Percentiles rank a stretch among this genome's conserved stretches.
Evolutionary conservation across 768 basidiomycete genomes (phyloP).

Genomic region (Inosperma sp.): DNA sequence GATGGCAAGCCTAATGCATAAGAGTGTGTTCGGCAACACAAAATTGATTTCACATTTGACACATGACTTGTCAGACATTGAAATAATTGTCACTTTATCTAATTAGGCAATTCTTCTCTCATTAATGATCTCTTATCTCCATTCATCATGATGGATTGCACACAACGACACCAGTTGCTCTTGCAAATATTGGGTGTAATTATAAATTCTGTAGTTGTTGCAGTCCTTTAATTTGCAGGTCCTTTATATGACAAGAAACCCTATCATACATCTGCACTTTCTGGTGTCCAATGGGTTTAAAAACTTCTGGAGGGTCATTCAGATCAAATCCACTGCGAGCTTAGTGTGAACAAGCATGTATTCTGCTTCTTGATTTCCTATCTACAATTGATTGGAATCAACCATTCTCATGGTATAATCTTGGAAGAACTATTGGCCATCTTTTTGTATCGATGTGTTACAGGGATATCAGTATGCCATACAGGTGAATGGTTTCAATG

Average conservation of each 20-base stretch:
- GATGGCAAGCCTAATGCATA: too few relatives aligned
- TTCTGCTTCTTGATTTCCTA: not conserved
- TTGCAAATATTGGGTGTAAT: too few relatives aligned
- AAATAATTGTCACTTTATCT: too few relatives aligned
- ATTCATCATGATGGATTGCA: too few relatives aligned
- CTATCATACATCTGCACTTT: not conserved
- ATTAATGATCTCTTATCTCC: too few relatives aligned
- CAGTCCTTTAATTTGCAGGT: not conserved
- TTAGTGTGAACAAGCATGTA: not conserved
- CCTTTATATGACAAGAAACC: not conserved
- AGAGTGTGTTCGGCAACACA: too few relatives aligned
- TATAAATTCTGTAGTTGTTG: not conserved
- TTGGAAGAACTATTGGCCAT: conserved; percentile 21
- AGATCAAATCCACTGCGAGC: not conserved
- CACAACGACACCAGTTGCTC: too few relatives aligned
- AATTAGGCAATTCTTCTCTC: too few relatives aligned
- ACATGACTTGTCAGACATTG: too few relatives aligned
- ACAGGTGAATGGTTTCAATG: conserved; percentile 26
- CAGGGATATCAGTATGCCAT: conserved; percentile 18
- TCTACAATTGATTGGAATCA: not conserved
- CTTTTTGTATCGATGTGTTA: conserved; percentile 23
- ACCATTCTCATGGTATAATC: not conserved
- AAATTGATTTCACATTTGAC: too few relatives aligned
- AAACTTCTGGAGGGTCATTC: not conserved
- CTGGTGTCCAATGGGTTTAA: not conserved